Percentiles rank a stretch among this genome's conserved stretches.
These are phyloP conservation scores for Climacium dendroides DNA, from an alignment of 225 moss, liverwort and hornwort species.

Conservation along the genomic window DNA sequence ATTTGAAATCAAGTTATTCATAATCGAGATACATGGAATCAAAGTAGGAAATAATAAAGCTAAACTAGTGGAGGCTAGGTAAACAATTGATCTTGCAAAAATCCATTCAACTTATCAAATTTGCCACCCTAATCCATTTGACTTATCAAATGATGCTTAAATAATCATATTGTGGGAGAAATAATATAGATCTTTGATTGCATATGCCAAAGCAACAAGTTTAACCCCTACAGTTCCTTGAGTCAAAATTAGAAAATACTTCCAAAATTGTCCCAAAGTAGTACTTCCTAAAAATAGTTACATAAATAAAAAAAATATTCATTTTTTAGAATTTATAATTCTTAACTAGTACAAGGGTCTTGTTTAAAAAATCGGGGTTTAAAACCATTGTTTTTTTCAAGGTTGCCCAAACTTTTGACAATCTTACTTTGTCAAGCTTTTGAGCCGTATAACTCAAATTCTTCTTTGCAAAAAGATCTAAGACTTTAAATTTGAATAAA, in stretches of 20 bases:
- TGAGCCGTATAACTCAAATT: neutral
- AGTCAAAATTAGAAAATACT: neutral
- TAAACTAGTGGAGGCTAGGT: accelerated
- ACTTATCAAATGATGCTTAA: neutral
- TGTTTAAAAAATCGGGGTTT: no score
- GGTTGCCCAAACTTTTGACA: neutral
- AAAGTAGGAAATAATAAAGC: neutral
- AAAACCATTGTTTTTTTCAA: no score
- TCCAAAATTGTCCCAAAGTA: no score
- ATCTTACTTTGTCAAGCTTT: neutral
- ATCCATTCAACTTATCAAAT: neutral
- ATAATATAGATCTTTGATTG: neutral
- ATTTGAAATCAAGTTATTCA: neutral
- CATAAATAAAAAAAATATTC: neutral
- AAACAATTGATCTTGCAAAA: neutral
- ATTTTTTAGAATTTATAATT: neutral
- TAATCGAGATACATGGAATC: accelerated
- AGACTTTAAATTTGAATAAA: no score
- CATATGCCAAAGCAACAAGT: neutral
- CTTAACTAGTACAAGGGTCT: neutral
- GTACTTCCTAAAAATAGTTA: no score
- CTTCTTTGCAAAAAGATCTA: no score
- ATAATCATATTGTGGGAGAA: neutral
- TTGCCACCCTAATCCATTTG: neutral
- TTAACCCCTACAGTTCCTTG: neutral